Base-by-base conservation (phyloP, 495 filamentous ascomycete genomes). In the Xylaria longipes region DNA sequence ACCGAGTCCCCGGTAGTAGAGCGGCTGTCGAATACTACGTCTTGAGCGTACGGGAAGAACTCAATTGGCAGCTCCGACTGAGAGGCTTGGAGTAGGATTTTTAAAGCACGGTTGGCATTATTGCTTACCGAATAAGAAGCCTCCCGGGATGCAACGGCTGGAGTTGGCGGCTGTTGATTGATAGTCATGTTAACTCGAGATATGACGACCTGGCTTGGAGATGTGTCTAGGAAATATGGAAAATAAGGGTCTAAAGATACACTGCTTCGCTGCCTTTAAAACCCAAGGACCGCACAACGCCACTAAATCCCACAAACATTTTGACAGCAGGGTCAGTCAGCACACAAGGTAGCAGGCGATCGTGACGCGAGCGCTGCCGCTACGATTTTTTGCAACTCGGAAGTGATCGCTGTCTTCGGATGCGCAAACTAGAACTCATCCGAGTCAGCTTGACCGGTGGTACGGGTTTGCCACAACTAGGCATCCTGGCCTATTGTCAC, bases 1-100 rank as follows among this genome's bases (percentile, higher is more conserved):
- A 79, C 76, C 27, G 65, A 45, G 58, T 83, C 78, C 22, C 78
- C 79, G 20, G 77, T 71, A 60, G 61, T 68, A 20, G 80, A 80
- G 37, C 76, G 35, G 33, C 73, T 72, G 25, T 70, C 76, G 65
- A 85, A 80, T 6, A 56, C 69, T 65, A 83, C 78, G 45, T 75
- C 58, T 2, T 72, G 45, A 25, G 65, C 64, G 60, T 78, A 77
- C 48, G 48, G 52, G 20, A 78, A 66, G 62, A 84, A 76, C 37
- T 76, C 73, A n/a, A 17, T 37, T 22, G 83, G 82, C 27, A 84
- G 63, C 70, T 80, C 74, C 52, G 46, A 65, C 35, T 58, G 68
- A 58, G 69, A 74, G 74, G 73, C 72, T 46, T 65, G 48, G 60
- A 73, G 67, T 9, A 85, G 74, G 2, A 46, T 46, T 12, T 68